Evolutionary conservation across 306 rosid genomes (phyloP).

Genomic region (Cicer bijugum): DNA sequence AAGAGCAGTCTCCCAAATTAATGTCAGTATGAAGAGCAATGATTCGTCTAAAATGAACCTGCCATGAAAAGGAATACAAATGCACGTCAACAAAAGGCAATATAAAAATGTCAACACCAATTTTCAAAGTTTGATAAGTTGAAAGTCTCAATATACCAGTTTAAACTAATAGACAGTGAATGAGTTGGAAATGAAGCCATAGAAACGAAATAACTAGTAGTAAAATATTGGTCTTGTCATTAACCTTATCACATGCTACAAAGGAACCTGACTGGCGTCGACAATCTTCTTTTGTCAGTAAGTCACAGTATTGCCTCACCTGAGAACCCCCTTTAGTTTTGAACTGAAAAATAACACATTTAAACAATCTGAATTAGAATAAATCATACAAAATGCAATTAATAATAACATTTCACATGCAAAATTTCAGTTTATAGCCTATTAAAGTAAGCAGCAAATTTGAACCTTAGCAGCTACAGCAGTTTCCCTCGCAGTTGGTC

Average conservation of each 20-base stretch:
- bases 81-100: slow-evolving; percentile 22
- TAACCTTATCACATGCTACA: slow-evolving; percentile 93
- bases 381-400: slow-evolving; percentile 1
- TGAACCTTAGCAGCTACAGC: slow-evolving; percentile 95
- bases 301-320: slow-evolving; percentile 83
- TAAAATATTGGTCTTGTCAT: slow-evolving; percentile 38
- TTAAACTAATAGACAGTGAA: slow-evolving; percentile 25
- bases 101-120: slow-evolving; percentile 1
- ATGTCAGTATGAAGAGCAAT: slow-evolving; percentile 97
- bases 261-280: slow-evolving; percentile 80
- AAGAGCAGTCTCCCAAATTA: slow-evolving; percentile 94
- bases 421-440: slow-evolving; percentile 4
- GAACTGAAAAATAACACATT: slow-evolving; percentile 61
- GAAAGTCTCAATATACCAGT: slow-evolving; percentile 17
- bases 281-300: slow-evolving; percentile 94
- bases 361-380: slow-evolving; percentile 40
- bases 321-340: slow-evolving; percentile 91
- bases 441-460: slow-evolving; percentile 22
- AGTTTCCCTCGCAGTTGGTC: slow-evolving; percentile 94
- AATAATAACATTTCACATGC: not conserved
- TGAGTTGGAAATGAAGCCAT: slow-evolving; percentile 19
- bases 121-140: not conserved
- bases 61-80: slow-evolving; percentile 45
- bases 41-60: slow-evolving; percentile 96
- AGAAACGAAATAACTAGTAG: slow-evolving; percentile 9